phyloP scores from a whole-genome alignment of 1,284 basidiomycete genomes.

The Pholiota adiposa region DNA sequence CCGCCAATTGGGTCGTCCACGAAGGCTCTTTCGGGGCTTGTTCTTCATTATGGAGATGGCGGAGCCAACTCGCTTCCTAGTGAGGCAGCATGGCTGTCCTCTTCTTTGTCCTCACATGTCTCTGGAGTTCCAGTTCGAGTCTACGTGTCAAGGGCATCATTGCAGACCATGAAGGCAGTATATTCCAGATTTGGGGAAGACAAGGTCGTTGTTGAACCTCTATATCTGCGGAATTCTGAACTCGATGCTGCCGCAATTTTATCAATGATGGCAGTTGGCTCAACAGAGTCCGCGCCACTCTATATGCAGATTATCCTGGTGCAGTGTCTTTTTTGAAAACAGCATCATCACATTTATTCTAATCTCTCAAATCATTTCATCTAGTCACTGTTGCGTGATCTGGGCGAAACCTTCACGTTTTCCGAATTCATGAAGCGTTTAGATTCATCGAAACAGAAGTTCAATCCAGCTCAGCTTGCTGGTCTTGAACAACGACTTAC shows the following conservation, averaged over 20 bases:
- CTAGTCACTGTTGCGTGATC: conserved; percentile 41
- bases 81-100: conserved; percentile 66
- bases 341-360: not conserved
- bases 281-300: conserved; percentile 61
- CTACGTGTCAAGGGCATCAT: conserved; percentile 65
- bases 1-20: conserved; percentile 51
- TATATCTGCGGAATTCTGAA: conserved; percentile 62
- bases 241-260: conserved; percentile 69
- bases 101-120: conserved; percentile 40
- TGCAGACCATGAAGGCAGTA: conserved; percentile 60
- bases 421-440: conserved; percentile 51
- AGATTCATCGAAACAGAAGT: conserved; percentile 48
- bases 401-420: conserved; percentile 45
- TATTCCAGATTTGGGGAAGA: conserved; percentile 53
- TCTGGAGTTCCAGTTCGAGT: conserved; percentile 55
- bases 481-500: conserved; percentile 64
- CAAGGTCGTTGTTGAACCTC: conserved; percentile 54
- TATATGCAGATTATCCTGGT: conserved; percentile 70
- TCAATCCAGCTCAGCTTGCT: conserved; percentile 55
- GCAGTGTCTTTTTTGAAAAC: conserved; percentile 24
- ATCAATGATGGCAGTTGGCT: conserved; percentile 69
- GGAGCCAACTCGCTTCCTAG: conserved; percentile 58
- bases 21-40: conserved; percentile 61
- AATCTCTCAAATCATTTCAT: not conserved
- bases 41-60: conserved; percentile 73